These are phyloP conservation scores for Cladosporium colombiae DNA, from an alignment of 2,329 filamentous ascomycete species.

Conservation along the genomic window DNA sequence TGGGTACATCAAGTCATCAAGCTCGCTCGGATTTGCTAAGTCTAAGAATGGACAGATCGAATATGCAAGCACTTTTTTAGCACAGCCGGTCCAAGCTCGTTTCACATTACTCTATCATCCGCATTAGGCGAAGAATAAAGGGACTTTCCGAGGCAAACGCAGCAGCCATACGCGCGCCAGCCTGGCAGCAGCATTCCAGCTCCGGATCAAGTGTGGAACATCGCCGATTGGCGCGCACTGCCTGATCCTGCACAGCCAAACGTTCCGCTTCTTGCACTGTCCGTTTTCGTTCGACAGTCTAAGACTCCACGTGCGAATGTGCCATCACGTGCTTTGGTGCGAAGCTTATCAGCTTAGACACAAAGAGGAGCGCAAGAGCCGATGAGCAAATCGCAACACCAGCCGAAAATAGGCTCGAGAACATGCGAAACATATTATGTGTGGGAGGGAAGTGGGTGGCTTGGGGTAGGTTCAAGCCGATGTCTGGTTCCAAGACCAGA, in stretches of 20 bases:
- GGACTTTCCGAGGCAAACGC: conserved; percentile 1
- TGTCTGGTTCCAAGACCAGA: conserved; percentile 4
- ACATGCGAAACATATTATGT: not conserved
- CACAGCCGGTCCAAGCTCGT: conserved; percentile 9
- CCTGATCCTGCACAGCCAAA: not conserved
- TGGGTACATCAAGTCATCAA: not conserved
- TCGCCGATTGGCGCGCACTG: conserved; percentile 15
- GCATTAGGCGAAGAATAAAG: conserved; percentile 12
- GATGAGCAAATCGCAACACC: not conserved
- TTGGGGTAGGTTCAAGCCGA: conserved; percentile 16
- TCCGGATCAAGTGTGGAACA: not conserved
- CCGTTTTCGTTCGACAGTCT: not conserved
- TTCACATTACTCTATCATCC: conserved; percentile 14
- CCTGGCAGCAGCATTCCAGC: conserved; percentile 8
- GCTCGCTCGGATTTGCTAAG: not conserved
- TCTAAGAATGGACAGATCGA: conserved; percentile 7
- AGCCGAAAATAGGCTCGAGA: conserved; percentile 6
- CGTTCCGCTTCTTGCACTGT: not conserved
- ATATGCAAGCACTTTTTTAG: conserved; percentile 7
- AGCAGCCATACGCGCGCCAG: conserved; percentile 6
- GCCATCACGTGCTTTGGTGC: conserved; percentile 11
- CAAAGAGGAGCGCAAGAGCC: not conserved
- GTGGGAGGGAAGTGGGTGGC: not conserved
- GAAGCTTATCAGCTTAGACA: conserved; percentile 1
- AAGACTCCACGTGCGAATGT: not conserved